A percentile compares a stretch with the other conserved stretches of the same genome.
phyloP scores from a whole-genome alignment of 2,329 filamentous ascomycete species.

The Cryphonectria japonica region DNA sequence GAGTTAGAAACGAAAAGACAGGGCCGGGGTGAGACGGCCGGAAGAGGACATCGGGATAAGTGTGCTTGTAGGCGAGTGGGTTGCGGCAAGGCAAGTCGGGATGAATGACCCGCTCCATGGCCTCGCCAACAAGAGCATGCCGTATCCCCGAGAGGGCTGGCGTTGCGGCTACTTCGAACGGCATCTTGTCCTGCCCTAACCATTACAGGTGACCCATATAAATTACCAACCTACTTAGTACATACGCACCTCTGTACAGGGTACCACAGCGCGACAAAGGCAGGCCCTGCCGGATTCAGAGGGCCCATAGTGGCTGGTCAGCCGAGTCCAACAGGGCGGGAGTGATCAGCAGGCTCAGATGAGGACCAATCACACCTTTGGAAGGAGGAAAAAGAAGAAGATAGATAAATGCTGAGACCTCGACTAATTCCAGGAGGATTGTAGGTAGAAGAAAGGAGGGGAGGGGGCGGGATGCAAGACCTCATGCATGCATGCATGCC shows the following conservation, averaged over 20 bases:
- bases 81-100: slow-evolving; percentile 23
- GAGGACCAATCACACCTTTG: not conserved
- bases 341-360: not conserved
- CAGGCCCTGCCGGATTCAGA: not conserved
- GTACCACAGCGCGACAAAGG: not conserved
- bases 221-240: slow-evolving; percentile 4
- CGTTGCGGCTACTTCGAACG: slow-evolving; percentile 20
- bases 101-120: slow-evolving; percentile 17
- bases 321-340: not conserved
- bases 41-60: slow-evolving; percentile 14
- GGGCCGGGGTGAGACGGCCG: not conserved
- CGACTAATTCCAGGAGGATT: not conserved
- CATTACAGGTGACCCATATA: not conserved
- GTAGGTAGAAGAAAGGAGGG: not conserved
- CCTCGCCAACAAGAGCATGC: slow-evolving; percentile 15
- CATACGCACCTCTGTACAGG: not conserved
- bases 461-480: not conserved
- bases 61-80: slow-evolving; percentile 1
- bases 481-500: not conserved
- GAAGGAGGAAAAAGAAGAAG: not conserved
- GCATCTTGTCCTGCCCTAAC: slow-evolving; percentile 12
- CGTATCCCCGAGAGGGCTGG: slow-evolving; percentile 14
- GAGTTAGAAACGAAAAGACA: not conserved
- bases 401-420: not conserved
- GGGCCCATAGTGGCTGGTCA: not conserved